Base-by-base conservation (phyloP, 805 yeast genomes). In the Hanseniaspora valbyensis region DNA sequence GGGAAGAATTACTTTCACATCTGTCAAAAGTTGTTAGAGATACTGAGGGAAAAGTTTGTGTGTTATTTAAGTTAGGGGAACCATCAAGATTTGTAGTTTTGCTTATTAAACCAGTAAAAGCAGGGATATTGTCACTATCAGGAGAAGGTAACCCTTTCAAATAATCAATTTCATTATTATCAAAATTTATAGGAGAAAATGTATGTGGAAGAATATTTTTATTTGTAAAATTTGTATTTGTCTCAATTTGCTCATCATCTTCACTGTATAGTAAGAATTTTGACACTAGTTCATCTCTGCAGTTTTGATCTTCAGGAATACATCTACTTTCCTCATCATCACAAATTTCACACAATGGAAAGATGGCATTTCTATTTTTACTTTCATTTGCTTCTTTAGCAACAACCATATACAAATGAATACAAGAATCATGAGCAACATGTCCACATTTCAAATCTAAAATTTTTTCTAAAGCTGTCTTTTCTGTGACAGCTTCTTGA, bases 361-460 rank as follows among this genome's bases (percentile, higher is more conserved):
- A 41, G 3, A 9, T 8, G 13, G n/a, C 25, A 18, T 18, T n/a
- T 2, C 22, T 32, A 16, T 36, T 21, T 4, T 41, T 28, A 6
- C 16, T 4, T 7, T 14, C 36, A 8, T 42, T 24, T n/a, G n/a
- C n/a, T n/a, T 33, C 46, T 14, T 42, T 42, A 13, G 18, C 16
- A 21, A 22, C n/a, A 7, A 65, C 70, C 58, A 71, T 59, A 21
- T 67, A 67, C 7, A 77, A 59, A 2, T 64, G 52, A 14, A 78
- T 66, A 58, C 87, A 80, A 50, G 77, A 76, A 46, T 76, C 80
- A 59, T 80, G 87, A 36, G 72, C 66, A 40, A 66, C 61, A 58
- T 80, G 83, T 1, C 72, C 74, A 62, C 87, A 80, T 36, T 61
- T 61, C 29, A 80, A 63, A 51, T 70, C 72, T 13, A 79, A 61